phyloP scores from a whole-genome alignment of 805 yeast genomes.

The Ogataea kodamae region DNA sequence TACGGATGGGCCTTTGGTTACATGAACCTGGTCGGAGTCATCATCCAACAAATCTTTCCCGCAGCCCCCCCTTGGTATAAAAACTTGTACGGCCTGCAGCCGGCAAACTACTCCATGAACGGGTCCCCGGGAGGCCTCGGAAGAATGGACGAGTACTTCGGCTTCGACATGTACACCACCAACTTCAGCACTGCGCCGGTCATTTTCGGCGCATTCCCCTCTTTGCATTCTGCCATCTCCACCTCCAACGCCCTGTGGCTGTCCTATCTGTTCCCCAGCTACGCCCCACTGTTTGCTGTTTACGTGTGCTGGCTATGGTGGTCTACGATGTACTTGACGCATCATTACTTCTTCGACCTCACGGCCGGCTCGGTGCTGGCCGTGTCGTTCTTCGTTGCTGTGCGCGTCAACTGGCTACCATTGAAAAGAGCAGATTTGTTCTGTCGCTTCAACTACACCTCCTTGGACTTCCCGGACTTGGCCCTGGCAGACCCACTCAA shows the following conservation, averaged over 20 bases:
- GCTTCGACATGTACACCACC: constrained; percentile 76
- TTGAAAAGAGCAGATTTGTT: constrained; percentile 45
- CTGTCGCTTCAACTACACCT: constrained; percentile 68
- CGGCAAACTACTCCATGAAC: constrained; percentile 84
- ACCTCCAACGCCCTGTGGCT: constrained; percentile 87
- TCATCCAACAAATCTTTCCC: constrained; percentile 76
- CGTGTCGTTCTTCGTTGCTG: constrained; percentile 61
- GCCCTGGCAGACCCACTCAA: constrained; percentile 34
- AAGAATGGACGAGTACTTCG: constrained; percentile 74
- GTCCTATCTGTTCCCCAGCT: constrained; percentile 72
- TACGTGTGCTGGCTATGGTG: constrained; percentile 97
- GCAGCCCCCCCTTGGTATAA: constrained; percentile 98
- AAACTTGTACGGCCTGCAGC: constrained; percentile 70
- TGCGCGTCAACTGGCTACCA: constrained; percentile 67
- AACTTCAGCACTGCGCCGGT: constrained; percentile 81
- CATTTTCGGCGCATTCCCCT: constrained; percentile 72
- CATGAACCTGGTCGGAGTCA: constrained; percentile 83
- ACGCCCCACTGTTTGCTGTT: constrained; percentile 55
- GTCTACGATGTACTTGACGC: constrained; percentile 97
- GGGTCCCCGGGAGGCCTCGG: constrained; percentile 95
- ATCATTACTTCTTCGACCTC: constrained; percentile 88
- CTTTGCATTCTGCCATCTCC: constrained; percentile 88
- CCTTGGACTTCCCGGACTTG: constrained; percentile 35
- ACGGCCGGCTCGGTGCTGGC: constrained; percentile 85
- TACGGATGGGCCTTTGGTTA: constrained; percentile 92